Evolutionary conservation across 306 rosid species (phyloP).

Genomic region (Lotus japonicus): DNA sequence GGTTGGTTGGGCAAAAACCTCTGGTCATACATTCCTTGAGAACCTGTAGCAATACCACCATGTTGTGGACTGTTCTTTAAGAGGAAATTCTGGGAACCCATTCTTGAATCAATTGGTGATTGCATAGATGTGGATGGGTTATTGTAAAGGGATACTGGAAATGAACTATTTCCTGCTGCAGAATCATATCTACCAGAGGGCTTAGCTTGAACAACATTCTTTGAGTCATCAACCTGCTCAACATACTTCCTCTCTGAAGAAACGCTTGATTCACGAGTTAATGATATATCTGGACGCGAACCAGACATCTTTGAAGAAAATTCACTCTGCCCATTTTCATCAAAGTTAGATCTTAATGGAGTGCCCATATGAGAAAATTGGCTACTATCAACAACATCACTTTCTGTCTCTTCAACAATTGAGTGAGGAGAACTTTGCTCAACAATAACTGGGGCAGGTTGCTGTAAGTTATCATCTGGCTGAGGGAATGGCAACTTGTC

Average conservation of each 20-base stretch:
- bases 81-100: slow-evolving; percentile 48
- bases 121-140: slow-evolving; percentile 54
- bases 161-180: slow-evolving; percentile 40
- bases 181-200: slow-evolving; percentile 60
- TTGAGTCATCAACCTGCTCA: slow-evolving; percentile 72
- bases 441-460: slow-evolving; percentile 57
- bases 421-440: slow-evolving; percentile 95
- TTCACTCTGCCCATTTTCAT: slow-evolving; percentile 75
- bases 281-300: slow-evolving; percentile 65
- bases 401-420: slow-evolving; percentile 92
- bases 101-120: slow-evolving; percentile 52
- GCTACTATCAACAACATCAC: slow-evolving; percentile 60
- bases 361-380: slow-evolving; percentile 67
- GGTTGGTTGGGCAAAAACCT: slow-evolving; percentile 80
- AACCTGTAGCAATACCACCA: slow-evolving; percentile 58
- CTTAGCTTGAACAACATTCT: slow-evolving; percentile 43
- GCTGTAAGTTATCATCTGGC: slow-evolving; percentile 79
- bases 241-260: slow-evolving; percentile 77
- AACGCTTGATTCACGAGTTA: slow-evolving; percentile 81
- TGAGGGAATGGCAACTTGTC: slow-evolving; percentile 92
- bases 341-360: slow-evolving; percentile 57
- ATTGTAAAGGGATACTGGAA: slow-evolving; percentile 47
- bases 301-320: slow-evolving; percentile 90
- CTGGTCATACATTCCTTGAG: slow-evolving; percentile 78
- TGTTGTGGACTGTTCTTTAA: slow-evolving; percentile 62